Evolutionary conservation across 1,139 yeast species (phyloP), one percentile per base, ranked within the genome.

Genomic region (Sugiyamaella xylanicola): DNA sequence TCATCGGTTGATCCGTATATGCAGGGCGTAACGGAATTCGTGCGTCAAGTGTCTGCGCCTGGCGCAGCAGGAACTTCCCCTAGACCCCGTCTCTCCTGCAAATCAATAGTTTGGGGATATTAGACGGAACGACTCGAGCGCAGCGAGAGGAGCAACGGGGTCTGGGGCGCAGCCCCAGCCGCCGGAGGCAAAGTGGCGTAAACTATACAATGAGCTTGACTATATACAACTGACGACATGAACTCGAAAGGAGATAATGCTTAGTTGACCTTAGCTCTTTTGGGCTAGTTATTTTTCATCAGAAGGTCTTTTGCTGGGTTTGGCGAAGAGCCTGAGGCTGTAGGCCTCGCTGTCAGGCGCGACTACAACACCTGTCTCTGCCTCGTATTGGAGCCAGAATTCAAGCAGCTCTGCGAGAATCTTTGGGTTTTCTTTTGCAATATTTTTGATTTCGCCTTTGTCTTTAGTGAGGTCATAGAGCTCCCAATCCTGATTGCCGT

Each of bases 381-480:
- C 79, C 43, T 78, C 82, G 61, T 82, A 82, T 37, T 72, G 72
- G 2, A 79, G 70, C 85, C 85, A 82, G 59, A 79, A 78, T 25
- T 71, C 72, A 8, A 79, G 29, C n/a, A 80, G 60, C 59, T 76
- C 76, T 9, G 71, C 64, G 42, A 80, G 68, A 22, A 70, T 68
- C 1, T 68, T 71, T 0, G 75, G 73, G n/a, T 72, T 59, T 2
- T 54, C 25, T 11, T 65, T 66, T 1, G 79, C 70, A 41, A 80
- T 63, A 61, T 80, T 81, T 8, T 65, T 61, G 2, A 72, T 76
- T 62, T 80, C 84, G 8, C 84, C 81, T 1, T 77, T 79, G 60
- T 80, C 82, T 5, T 61, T 58, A 35, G 64, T 66, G 32, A 80
- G 60, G 59, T 80, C 67, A 61, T 73, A 80, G 32, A 80, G 68